Percentiles rank a stretch among this genome's conserved stretches.
Evolutionary conservation across 352 stramenopile genomes (phyloP).

Genomic region (Blastocystis sp.): DNA sequence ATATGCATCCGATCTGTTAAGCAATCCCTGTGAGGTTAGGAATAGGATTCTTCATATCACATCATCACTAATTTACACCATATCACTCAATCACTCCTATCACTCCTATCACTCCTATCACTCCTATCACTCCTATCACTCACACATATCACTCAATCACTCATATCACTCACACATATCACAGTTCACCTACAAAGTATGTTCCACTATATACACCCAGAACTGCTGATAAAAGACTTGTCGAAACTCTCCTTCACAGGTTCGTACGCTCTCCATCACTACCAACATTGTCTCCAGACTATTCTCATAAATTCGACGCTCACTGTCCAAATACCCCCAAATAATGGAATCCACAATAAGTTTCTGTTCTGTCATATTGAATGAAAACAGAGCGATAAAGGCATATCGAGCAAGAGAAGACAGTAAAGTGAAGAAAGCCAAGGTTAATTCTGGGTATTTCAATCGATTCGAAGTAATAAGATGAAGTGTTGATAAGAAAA

Average conservation of each 20-base stretch:
- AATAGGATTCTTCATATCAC: slow-evolving; percentile 92
- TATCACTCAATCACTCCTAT: not conserved
- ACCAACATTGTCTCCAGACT: slow-evolving; percentile 70
- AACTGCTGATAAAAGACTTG: slow-evolving; percentile 97
- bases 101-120: too few relatives aligned
- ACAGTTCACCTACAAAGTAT: slow-evolving; percentile 69
- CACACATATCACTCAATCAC: too few relatives aligned
- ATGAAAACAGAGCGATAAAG: slow-evolving; percentile 93
- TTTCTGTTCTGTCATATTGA: slow-evolving; percentile 93
- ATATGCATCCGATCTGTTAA: slow-evolving; percentile 98
- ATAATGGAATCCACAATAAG: slow-evolving; percentile 97
- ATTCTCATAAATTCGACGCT: slow-evolving; percentile 94
- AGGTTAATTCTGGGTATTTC: slow-evolving; percentile 95
- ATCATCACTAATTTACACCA: slow-evolving; percentile 72
- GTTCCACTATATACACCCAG: slow-evolving; percentile 83
- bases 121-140: too few relatives aligned
- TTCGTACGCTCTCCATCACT: slow-evolving; percentile 83
- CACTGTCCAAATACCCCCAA: slow-evolving; percentile 99
- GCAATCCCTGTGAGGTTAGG: not conserved
- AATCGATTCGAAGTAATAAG: slow-evolving; percentile 99
- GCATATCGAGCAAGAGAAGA: slow-evolving; percentile 86
- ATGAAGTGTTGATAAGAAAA: slow-evolving; percentile 96
- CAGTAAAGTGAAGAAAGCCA: slow-evolving; percentile 97
- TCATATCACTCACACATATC: too few relatives aligned
- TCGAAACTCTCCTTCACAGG: slow-evolving; percentile 85